phyloP scores from a whole-genome alignment of 2,329 filamentous ascomycete genomes.

The Chrysoporthe deuterocubensis region DNA sequence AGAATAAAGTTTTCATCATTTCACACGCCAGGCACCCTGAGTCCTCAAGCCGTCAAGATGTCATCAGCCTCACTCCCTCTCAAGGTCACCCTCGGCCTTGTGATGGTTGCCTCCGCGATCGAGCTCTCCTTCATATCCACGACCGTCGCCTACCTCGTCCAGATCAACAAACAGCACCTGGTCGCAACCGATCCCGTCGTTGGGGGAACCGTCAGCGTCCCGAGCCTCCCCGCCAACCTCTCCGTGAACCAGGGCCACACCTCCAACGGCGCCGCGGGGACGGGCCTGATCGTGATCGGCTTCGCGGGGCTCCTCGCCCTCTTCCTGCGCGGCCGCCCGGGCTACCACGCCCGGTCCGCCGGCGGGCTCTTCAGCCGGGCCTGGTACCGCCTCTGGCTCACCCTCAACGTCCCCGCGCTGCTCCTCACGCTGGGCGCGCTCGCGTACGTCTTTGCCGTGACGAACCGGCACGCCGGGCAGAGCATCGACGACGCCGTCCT shows the following conservation, averaged over 20 bases:
- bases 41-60: constrained; percentile 20
- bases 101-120: constrained; percentile 43
- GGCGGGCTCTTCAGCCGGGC: constrained; percentile 17
- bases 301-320: constrained; percentile 40
- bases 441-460: constrained; percentile 42
- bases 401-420: constrained; percentile 39
- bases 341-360: constrained; percentile 30
- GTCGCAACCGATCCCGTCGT: constrained; percentile 36
- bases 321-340: constrained; percentile 34
- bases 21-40: not conserved
- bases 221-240: constrained; percentile 38
- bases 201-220: constrained; percentile 34
- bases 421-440: constrained; percentile 43
- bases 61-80: constrained; percentile 28
- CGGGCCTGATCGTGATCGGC: constrained; percentile 41
- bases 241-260: constrained; percentile 48
- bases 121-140: constrained; percentile 44
- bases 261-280: constrained; percentile 46
- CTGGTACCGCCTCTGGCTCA: constrained; percentile 42
- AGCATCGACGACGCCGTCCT: constrained; percentile 38
- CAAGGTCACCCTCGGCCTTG: constrained; percentile 36
- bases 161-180: constrained; percentile 36
- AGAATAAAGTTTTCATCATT: not conserved
- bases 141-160: constrained; percentile 45
- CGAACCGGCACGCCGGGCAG: constrained; percentile 37